phyloP scores from a whole-genome alignment of 139 green algal genomes.

The Micractinium conductrix region DNA sequence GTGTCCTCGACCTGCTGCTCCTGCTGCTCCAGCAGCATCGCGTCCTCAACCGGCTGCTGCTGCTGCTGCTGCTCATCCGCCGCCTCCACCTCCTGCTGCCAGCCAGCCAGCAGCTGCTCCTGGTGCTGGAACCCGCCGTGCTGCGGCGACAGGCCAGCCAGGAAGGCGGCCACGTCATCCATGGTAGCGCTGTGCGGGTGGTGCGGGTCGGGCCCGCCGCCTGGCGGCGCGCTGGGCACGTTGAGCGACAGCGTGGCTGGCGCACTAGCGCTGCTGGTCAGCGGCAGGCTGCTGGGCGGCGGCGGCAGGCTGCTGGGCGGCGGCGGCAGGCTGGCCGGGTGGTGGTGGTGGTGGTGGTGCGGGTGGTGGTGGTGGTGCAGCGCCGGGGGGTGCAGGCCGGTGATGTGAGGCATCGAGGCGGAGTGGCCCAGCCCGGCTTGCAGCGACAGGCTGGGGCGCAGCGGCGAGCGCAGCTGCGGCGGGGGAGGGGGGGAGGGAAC shows the following conservation, averaged over 20 bases:
- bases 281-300: background rate
- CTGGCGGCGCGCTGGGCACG: background rate
- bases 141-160: background rate
- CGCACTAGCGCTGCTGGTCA: background rate
- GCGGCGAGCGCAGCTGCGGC: conserved; percentile 31
- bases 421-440: conserved; percentile 2
- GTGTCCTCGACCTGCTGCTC: background rate
- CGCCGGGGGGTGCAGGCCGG: background rate
- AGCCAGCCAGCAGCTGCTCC: too few species aligned
- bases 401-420: background rate
- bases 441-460: conserved; percentile 37
- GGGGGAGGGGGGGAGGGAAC: background rate
- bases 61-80: background rate
- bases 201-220: background rate
- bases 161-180: background rate
- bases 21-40: background rate
- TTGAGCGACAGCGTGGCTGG: background rate
- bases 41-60: too few species aligned
- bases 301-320: background rate
- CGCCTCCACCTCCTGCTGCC: background rate
- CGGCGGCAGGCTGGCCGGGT: background rate
- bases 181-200: background rate
- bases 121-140: background rate
- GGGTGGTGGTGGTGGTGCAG: background rate
- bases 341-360: background rate